phyloP scores from a whole-genome alignment of 176 grass and related monocot genomes.

The Aegilops umbellulata region DNA sequence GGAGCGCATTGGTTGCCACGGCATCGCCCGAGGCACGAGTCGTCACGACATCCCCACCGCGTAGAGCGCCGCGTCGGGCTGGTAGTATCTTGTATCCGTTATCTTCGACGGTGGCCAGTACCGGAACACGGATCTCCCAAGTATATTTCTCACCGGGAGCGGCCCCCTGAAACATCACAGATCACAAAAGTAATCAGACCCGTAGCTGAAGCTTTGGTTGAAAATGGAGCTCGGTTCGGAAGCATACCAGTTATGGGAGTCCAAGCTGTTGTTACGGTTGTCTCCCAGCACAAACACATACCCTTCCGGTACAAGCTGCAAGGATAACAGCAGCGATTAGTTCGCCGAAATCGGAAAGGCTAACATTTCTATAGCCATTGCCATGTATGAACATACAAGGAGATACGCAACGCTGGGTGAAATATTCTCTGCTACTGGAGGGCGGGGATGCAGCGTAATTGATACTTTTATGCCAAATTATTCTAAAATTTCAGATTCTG shows the following conservation, averaged over 20 bases:
- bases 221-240: neutral
- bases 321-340: neutral
- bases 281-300: slow-evolving; percentile 92
- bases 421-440: neutral
- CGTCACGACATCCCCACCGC: slow-evolving; percentile 11
- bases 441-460: neutral
- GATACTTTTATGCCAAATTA: neutral
- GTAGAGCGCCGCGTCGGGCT: neutral
- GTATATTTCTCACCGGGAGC: slow-evolving; percentile 75
- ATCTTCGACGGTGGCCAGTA: slow-evolving; percentile 97
- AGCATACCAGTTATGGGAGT: slow-evolving; percentile 87
- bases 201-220: neutral
- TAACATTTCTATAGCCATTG: neutral
- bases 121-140: slow-evolving; percentile 79
- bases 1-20: neutral
- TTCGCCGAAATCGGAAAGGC: neutral
- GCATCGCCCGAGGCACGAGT: neutral
- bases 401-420: neutral
- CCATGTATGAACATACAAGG: neutral
- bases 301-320: slow-evolving; percentile 76
- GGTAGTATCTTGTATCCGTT: slow-evolving; percentile 57
- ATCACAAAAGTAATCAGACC: neutral
- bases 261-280: slow-evolving; percentile 92
- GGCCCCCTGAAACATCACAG: slow-evolving; percentile 67
- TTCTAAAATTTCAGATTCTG: neutral